Evolutionary conservation across 78 protist genomes (phyloP).

Genomic region (Cyanophora paradoxa): DNA sequence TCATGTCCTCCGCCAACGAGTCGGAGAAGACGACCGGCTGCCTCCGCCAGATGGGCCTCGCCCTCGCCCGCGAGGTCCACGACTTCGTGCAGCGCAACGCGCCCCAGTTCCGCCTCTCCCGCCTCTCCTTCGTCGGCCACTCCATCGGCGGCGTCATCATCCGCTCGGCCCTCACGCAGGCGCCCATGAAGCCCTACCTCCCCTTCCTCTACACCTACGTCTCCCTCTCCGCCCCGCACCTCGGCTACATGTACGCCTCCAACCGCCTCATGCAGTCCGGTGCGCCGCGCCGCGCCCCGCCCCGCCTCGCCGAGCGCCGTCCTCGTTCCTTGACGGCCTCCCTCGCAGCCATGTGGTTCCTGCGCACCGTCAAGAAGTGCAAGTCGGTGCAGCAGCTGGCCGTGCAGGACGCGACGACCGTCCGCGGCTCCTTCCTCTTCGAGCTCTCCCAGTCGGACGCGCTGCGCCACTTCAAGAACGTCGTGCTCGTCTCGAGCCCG

Average conservation of each 20-base stretch:
- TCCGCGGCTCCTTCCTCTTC: constrained; percentile 20
- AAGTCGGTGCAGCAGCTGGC: constrained; percentile 39
- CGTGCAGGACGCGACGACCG: constrained; percentile 38
- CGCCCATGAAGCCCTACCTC: constrained; percentile 1
- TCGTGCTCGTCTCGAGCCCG: constrained; percentile 32
- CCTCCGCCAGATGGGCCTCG: neutral
- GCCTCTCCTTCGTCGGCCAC: constrained; percentile 44
- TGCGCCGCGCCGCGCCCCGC: too few relatives aligned
- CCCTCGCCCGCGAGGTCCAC: constrained; percentile 27
- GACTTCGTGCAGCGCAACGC: neutral
- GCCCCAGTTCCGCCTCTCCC: too few relatives aligned
- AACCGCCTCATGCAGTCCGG: constrained; percentile 17
- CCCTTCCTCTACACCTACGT: constrained; percentile 32
- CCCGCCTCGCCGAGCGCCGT: too few relatives aligned
- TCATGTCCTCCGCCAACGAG: constrained; percentile 1
- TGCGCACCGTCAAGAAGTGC: constrained; percentile 43
- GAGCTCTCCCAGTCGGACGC: constrained; percentile 5
- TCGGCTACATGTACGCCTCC: constrained; percentile 24
- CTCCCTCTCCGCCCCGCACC: constrained; percentile 49
- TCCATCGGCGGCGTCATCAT: constrained; percentile 60
- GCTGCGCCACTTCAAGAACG: constrained; percentile 38
- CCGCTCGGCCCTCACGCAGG: constrained; percentile 50
- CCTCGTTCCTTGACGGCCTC: too few relatives aligned
- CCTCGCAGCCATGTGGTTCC: constrained; percentile 59
- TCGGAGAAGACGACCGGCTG: neutral